These are phyloP conservation scores for Pittosporum tobira DNA, from an alignment of 129 eudicot genomes.

Conservation along the genomic window DNA sequence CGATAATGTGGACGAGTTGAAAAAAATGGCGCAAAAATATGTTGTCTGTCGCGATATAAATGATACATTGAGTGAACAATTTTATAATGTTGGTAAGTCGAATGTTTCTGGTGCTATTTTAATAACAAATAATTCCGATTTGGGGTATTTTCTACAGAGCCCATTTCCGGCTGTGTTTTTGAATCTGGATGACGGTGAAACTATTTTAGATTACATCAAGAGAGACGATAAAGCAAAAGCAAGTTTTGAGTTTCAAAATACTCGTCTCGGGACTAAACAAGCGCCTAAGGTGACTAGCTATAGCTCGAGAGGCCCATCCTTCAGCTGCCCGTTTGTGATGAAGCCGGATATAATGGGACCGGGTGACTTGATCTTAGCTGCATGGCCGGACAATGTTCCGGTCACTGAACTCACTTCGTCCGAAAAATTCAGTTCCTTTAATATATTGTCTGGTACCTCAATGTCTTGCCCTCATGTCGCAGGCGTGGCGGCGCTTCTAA, in stretches of 20 bases:
- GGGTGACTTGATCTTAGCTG: neutral
- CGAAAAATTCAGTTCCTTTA: no score
- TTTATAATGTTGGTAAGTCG: neutral
- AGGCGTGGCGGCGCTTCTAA: neutral
- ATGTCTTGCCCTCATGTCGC: constrained; percentile 7
- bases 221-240: neutral
- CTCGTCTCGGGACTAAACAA: neutral
- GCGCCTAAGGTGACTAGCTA: neutral
- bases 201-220: constrained; percentile 2
- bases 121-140: no score
- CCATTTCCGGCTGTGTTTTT: neutral
- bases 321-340: neutral
- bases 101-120: no score
- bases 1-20: no score
- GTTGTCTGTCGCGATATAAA: neutral
- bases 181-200: neutral
- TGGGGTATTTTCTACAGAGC: no score
- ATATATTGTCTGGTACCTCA: neutral
- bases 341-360: constrained; percentile 3
- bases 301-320: constrained; percentile 1
- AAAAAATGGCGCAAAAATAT: neutral
- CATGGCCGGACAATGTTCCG: neutral
- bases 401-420: constrained; percentile 2
- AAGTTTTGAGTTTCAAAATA: neutral
- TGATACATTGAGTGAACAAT: neutral